A percentile compares a stretch with the other conserved stretches of the same genome.
Evolutionary conservation across 345 rosid species (phyloP).

Genomic region (Fremontodendron californicum): DNA sequence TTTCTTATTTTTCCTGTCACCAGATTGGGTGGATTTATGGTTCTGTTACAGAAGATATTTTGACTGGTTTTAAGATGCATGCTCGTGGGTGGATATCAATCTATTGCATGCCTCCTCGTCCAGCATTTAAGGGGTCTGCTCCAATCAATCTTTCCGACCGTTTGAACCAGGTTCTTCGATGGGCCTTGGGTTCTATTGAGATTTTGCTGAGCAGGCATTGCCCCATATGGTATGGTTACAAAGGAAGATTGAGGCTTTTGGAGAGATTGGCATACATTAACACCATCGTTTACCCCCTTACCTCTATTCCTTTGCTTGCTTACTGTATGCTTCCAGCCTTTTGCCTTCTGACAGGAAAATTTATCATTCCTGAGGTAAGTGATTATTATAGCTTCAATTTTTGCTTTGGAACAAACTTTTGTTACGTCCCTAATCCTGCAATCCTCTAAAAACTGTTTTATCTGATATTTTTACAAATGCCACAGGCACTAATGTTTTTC

Average conservation of each 20-base stretch:
- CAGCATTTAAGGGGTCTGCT: conserved; percentile 94
- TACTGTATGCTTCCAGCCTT: conserved; percentile 94
- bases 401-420: not conserved
- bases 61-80: conserved; percentile 99
- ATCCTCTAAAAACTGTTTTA: not conserved
- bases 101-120: conserved; percentile 99
- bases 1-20: conserved; percentile 2
- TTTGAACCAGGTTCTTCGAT: conserved; percentile 96
- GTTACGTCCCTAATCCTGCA: not conserved
- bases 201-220: conserved; percentile 98
- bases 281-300: conserved; percentile 92
- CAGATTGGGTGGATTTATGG: conserved; percentile 99
- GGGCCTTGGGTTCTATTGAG: conserved; percentile 99
- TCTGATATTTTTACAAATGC: too few species aligned
- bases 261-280: conserved; percentile 95
- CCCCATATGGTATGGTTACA: conserved; percentile 98
- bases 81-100: conserved; percentile 99
- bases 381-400: not conserved
- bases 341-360: conserved; percentile 89
- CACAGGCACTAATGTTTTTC: not conserved
- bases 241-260: conserved; percentile 70
- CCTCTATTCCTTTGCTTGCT: conserved; percentile 88
- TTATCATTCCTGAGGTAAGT: conserved; percentile 62
- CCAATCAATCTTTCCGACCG: conserved; percentile 99
- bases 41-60: conserved; percentile 98